Evolutionary conservation across 2,329 filamentous ascomycete species (phyloP).

Genomic region (Hawksworthiomyces lignivorus): DNA sequence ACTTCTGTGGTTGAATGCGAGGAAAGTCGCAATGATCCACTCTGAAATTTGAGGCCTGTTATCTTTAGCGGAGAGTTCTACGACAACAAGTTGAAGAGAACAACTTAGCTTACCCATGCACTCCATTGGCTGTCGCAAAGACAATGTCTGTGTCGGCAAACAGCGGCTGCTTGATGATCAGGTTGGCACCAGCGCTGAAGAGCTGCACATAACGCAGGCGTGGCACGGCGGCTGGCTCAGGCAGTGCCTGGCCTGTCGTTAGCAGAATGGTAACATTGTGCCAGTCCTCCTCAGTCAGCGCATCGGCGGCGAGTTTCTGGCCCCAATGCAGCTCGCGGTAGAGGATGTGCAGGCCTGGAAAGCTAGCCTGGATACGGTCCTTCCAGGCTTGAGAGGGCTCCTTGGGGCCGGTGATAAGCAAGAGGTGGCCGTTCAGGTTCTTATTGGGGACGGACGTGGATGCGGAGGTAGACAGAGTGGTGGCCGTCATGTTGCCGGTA

Average conservation of each 20-base stretch:
- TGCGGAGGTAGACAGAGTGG: not conserved
- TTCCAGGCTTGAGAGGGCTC: slow-evolving; percentile 25
- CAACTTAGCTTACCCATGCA: slow-evolving; percentile 48
- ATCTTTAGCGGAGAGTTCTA: no score
- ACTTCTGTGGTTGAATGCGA: slow-evolving; percentile 42
- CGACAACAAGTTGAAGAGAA: no score
- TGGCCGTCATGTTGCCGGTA: slow-evolving; percentile 10
- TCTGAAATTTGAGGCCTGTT: slow-evolving; percentile 48
- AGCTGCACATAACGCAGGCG: slow-evolving; percentile 47
- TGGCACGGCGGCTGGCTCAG: slow-evolving; percentile 30
- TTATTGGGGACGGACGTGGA: slow-evolving; percentile 21
- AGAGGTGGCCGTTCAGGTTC: slow-evolving; percentile 38
- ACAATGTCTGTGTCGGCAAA: slow-evolving; percentile 42
- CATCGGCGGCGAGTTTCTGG: slow-evolving; percentile 16
- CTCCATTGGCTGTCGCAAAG: slow-evolving; percentile 49
- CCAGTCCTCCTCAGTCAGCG: slow-evolving; percentile 30
- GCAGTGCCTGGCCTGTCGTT: slow-evolving; percentile 22
- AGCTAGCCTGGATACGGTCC: slow-evolving; percentile 29
- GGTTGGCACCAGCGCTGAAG: slow-evolving; percentile 45
- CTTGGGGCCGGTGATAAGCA: slow-evolving; percentile 32
- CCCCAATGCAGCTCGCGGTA: slow-evolving; percentile 23
- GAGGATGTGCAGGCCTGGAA: slow-evolving; percentile 36
- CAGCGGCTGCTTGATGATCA: slow-evolving; percentile 36
- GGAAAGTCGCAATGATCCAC: slow-evolving; percentile 46
- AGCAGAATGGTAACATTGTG: slow-evolving; percentile 36